Percentiles rank a stretch among this genome's conserved stretches.
phyloP scores from a whole-genome alignment of 108 stramenopile species.

The Pseudonitzschia pungens region DNA sequence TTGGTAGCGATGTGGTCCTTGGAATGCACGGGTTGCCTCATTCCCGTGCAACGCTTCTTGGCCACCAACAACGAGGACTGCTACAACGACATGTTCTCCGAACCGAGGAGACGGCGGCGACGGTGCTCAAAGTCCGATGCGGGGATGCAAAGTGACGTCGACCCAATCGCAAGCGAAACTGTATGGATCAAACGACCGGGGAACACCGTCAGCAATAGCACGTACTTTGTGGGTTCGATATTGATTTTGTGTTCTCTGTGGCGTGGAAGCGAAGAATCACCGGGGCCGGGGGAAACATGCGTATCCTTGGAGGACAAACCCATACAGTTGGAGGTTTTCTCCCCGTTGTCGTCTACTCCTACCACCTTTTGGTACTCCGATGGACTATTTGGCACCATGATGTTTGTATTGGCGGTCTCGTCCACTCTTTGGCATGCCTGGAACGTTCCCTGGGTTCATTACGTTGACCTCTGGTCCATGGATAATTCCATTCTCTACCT shows the following conservation, averaged over 20 bases:
- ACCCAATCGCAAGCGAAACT: background rate
- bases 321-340: background rate
- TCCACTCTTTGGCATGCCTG: constrained; percentile 43
- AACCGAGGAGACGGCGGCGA: constrained; percentile 26
- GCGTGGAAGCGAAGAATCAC: background rate
- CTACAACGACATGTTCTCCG: constrained; percentile 45
- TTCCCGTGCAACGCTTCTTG: background rate
- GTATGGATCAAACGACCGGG: constrained; percentile 33
- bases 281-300: too few species aligned
- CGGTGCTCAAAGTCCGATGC: background rate
- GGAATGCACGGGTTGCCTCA: background rate
- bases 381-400: constrained; percentile 32
- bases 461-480: constrained; percentile 46
- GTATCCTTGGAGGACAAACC: too few species aligned
- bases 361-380: constrained; percentile 26
- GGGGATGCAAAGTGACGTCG: background rate
- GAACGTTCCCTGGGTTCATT: constrained; percentile 34
- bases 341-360: background rate
- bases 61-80: constrained; percentile 33
- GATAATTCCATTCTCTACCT: constrained; percentile 17
- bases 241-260: constrained; percentile 18
- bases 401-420: constrained; percentile 30
- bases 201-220: constrained; percentile 39
- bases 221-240: constrained; percentile 33
- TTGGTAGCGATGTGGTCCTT: background rate